Conservation (phyloP, 331 rosid genomes). For the Acacia concinna region DNA sequence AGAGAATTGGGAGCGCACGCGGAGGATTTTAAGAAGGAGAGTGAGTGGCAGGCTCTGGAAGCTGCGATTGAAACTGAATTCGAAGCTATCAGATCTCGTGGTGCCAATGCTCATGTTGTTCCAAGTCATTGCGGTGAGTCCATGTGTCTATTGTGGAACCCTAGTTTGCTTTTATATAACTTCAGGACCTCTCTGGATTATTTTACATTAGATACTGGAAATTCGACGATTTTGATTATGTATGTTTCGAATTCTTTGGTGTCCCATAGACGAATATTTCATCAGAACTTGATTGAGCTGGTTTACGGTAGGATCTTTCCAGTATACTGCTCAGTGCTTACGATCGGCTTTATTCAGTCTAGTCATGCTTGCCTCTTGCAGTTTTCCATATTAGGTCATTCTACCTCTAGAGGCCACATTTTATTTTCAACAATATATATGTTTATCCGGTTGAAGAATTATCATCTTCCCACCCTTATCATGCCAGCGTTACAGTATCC, state of each 20-base stretch:
- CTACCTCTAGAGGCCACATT: neutral
- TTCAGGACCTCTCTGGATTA: neutral
- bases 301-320: neutral
- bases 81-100: constrained; percentile 68
- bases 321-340: neutral
- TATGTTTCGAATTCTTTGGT: neutral
- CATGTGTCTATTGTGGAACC: constrained; percentile 7
- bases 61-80: constrained; percentile 60
- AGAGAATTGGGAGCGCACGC: constrained; percentile 31
- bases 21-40: constrained; percentile 51
- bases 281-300: neutral
- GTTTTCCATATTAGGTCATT: neutral
- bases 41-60: constrained; percentile 57
- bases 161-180: constrained; percentile 10
- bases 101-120: constrained; percentile 61
- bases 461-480: neutral
- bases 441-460: neutral
- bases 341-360: neutral
- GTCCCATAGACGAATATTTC: neutral
- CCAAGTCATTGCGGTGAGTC: constrained; percentile 81
- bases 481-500: neutral
- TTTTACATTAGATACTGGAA: neutral
- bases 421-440: neutral
- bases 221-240: neutral
- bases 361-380: neutral